Evolutionary conservation across 257 asterid genomes (phyloP), one percentile per base, ranked within the genome.

Genomic region (Solanum piurae): DNA sequence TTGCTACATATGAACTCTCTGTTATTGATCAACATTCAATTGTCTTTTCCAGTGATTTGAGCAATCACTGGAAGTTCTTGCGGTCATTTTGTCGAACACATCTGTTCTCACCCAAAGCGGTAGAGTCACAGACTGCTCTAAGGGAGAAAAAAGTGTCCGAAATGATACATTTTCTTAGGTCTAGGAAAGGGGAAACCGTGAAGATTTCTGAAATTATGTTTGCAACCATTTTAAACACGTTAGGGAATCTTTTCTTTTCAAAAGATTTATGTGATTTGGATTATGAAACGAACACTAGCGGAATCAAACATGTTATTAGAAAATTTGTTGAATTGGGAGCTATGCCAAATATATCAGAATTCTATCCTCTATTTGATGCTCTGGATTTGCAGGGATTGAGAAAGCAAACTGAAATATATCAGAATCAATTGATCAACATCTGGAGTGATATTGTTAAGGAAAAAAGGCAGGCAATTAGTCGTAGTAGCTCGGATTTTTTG

Each of bases 381-480:
- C 84, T 93, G 0, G 96, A 94, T 88, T 73, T 85, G 64, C 95
- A 93, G 64, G 94, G 95, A 46, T 7, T 91, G 36, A 71, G 87
- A 5, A 91, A 83, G 87, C 91, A 86, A 68, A 73, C 86, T 27
- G 23, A 10, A 27, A 73, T 21, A 75, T 58, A 37, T 8, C 0
- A 1, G 12, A 74, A 84, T 49, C 88, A 27, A 88, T 89, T 62
- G 75, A 11, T 88, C 23, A 1, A 27, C 86, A 72, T 12, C 34
- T 94, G 92, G 93, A 92, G 91, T 52, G 89, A 88, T 2, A 62
- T 89, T 72, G 12, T 92, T 7, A 55, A 73, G 66, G 93, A 90
- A n/a, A 90, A 91, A 73, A 89, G 92, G 7, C 36, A 83, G 23
- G 44, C 72, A 37, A 33, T 27, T 49, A 34, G 8, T 52, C 10